Evolutionary conservation across 805 yeast genomes (phyloP), one percentile per base, ranked within the genome.

Genomic region (Pichia thaimueangensis): DNA sequence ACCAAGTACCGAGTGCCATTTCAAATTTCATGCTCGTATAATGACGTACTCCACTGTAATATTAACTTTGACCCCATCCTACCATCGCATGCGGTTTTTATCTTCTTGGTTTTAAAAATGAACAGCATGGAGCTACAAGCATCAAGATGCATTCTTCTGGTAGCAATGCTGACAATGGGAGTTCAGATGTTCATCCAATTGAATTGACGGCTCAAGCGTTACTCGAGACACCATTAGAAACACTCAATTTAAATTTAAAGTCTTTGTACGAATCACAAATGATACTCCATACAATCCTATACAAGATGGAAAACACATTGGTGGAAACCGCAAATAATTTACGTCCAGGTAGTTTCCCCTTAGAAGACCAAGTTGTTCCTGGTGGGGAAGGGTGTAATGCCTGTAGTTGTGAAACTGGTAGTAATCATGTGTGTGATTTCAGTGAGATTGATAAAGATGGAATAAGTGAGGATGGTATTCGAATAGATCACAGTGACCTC

Each of bases 121-220:
- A n/a, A n/a, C n/a, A n/a, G n/a, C n/a, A n/a, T n/a, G n/a, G n/a
- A n/a, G n/a, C n/a, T n/a, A n/a, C n/a, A n/a, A n/a, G n/a, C n/a
- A n/a, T n/a, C n/a, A n/a, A n/a, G n/a, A n/a, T n/a, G 31, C 31
- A 29, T 15, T 29, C 31, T 6, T 11, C 29, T 13, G 22, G n/a
- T 13, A 5, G 17, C 17, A 39, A 16, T n/a, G 19, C 5, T 19
- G 31, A 15, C 6, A 13, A 39, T 12, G 30, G 23, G 4, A 12
- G 39, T 2, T 5, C 10, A 4, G 39, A 35, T 17, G 42, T 77
- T 13, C 83, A 78, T 53, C 81, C 82, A 0, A 68, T 78, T 34
- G 85, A 78, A 47, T 62, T 77, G 23, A 69, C 77, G 2, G 81
- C 78, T 0, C 84, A 78, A 47, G 60, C 76, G 9, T 55, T 78